Conservation (phyloP, 495 filamentous ascomycete genomes). For the Xylaria sp. region DNA sequence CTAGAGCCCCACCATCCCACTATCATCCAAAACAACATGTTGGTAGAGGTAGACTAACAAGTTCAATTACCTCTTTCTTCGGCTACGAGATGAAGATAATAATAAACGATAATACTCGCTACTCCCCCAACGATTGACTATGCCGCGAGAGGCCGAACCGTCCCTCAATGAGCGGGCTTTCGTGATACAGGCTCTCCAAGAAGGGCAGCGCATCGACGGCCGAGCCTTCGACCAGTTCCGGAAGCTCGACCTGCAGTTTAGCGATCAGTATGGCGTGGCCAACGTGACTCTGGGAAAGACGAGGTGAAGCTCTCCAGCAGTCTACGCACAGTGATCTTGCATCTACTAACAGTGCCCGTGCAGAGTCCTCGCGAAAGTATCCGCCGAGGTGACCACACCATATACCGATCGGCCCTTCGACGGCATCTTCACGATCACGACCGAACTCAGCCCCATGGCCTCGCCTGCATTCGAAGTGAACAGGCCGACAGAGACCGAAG, state of each 20-base stretch:
- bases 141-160: constrained; percentile 89
- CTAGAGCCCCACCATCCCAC: constrained; percentile 38
- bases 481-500: constrained; percentile 80
- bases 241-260: constrained; percentile 77
- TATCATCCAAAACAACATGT: constrained; percentile 17
- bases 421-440: constrained; percentile 88
- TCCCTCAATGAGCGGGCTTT: constrained; percentile 82
- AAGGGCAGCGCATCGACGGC: constrained; percentile 82
- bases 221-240: constrained; percentile 81
- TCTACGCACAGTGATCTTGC: not conserved
- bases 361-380: constrained; percentile 84
- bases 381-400: constrained; percentile 84
- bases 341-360: constrained; percentile 21
- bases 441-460: constrained; percentile 91
- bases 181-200: constrained; percentile 73
- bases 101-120: constrained; percentile 20
- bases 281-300: constrained; percentile 92
- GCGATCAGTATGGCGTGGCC: constrained; percentile 88
- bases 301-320: constrained; percentile 60
- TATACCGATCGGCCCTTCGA: constrained; percentile 90
- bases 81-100: constrained; percentile 31
- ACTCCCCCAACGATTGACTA: constrained; percentile 45
- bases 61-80: constrained; percentile 15
- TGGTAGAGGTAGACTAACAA: constrained; percentile 13
- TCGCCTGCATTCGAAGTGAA: constrained; percentile 89